phyloP scores from a whole-genome alignment of 225 moss, liverwort and hornwort genomes.

The Thuidium tamariscinum region DNA sequence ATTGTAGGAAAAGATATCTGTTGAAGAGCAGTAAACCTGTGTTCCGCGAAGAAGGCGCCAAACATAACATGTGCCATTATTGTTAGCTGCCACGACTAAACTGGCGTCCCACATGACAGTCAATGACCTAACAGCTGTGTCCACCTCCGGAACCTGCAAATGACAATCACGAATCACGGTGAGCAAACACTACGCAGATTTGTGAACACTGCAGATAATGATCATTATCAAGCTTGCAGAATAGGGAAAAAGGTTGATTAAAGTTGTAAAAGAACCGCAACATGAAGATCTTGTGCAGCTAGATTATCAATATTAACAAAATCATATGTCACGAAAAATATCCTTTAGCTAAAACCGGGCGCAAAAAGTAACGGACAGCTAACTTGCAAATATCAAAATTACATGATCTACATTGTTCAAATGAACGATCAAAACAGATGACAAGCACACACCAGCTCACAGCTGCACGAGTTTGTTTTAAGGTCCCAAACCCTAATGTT shows the following conservation, averaged over 20 bases:
- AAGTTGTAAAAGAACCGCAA: neutral
- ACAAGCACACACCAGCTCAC: conserved; percentile 60
- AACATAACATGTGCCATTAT: conserved; percentile 83
- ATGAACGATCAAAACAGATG: neutral
- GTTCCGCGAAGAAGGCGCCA: conserved; percentile 85
- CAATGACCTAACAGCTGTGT: conserved; percentile 83
- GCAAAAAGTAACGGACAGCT: neutral
- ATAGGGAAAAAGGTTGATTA: neutral
- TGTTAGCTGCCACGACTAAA: conserved; percentile 92
- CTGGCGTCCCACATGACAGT: conserved; percentile 98
- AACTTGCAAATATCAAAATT: neutral
- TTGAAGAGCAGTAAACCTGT: conserved; percentile 27
- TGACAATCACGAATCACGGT: neutral
- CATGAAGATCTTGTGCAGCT: neutral
- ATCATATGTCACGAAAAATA: neutral
- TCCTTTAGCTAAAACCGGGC: neutral
- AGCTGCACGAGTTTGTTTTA: conserved; percentile 88
- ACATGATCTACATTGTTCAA: neutral
- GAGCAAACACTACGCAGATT: neutral
- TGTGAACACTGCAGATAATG: neutral
- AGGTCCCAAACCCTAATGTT: conserved; percentile 99
- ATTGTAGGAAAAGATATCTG: neutral
- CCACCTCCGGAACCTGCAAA: conserved; percentile 83
- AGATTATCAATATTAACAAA: neutral
- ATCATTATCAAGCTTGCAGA: neutral